phyloP scores from a whole-genome alignment of 164 flowering plant genomes.

The Macadamia tetraphylla region DNA sequence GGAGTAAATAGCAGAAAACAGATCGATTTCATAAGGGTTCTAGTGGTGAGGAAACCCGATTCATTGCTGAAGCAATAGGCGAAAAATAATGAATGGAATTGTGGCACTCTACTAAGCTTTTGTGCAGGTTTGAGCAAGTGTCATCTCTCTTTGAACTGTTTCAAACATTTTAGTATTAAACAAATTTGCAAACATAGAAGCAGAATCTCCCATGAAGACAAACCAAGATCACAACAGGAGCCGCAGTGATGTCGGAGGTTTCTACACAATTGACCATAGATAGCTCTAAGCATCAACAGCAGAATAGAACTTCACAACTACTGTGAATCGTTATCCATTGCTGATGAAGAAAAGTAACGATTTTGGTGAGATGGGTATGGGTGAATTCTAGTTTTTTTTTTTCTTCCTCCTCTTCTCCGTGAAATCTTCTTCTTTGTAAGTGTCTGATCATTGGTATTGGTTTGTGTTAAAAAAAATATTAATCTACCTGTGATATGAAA shows the following conservation, averaged over 20 bases:
- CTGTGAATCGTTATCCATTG: slow-evolving; percentile 20
- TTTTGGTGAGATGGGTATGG: slow-evolving; percentile 39
- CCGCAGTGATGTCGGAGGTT: slow-evolving; percentile 38
- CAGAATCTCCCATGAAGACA: slow-evolving; percentile 17
- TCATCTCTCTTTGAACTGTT: too few species aligned
- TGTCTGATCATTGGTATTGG: slow-evolving; percentile 29
- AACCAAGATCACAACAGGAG: slow-evolving; percentile 38
- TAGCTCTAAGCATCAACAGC: slow-evolving; percentile 37
- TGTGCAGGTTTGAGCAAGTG: too few species aligned
- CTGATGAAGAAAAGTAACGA: slow-evolving; percentile 21
- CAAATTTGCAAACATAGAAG: too few species aligned
- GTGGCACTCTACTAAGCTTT: too few species aligned
- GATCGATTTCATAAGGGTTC: too few species aligned
- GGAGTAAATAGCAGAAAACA: too few species aligned
- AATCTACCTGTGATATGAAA: slow-evolving; percentile 39
- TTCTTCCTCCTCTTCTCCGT: slow-evolving; percentile 9
- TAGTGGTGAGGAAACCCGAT: too few species aligned
- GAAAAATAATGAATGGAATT: too few species aligned
- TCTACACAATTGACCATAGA: slow-evolving; percentile 42
- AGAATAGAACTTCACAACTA: slow-evolving; percentile 50
- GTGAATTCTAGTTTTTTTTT: slow-evolving; percentile 21
- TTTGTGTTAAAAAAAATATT: slow-evolving; percentile 23
- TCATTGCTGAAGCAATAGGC: too few species aligned
- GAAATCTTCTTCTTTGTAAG: slow-evolving; percentile 6
- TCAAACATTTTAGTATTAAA: too few species aligned